Evolutionary conservation across 106 monocot species (phyloP), one percentile per base, ranked within the genome.

Genomic region (Acorus calamus): DNA sequence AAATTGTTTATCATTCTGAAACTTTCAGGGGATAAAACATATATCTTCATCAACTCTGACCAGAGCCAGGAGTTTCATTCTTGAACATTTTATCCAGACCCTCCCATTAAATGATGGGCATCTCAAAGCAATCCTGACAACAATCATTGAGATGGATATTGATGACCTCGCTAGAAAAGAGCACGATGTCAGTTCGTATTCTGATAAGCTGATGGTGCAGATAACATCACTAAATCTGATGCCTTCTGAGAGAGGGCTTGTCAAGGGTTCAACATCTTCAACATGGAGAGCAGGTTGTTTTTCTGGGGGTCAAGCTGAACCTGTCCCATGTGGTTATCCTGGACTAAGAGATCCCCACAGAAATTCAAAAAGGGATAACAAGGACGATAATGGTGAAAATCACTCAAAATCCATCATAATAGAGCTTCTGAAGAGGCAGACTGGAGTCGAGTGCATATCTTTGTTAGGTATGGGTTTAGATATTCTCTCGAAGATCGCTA

Each of bases 91-190:
- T 28, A 71, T 86, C 67, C 73, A 84, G 45, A 68, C 50, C 11
- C 60, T 79, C 42, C 67, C 59, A 49, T 55, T 80, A 46, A 76
- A 60, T 56, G 81, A 71, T n/a, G 63, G 53, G 49, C 79, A 76
- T 58, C 42, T 94, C 52, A 14, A 47, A 55, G 60, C 81, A 68
- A 70, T 94, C 71, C 55, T 81, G 11, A 66, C 49, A 52, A 74
- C 94, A 54, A 45, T 64, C 46, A 73, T 84, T 66, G 86, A 84
- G 46, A 66, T 82, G 75, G 89, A 94, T 73, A 53, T 76, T 12
- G 77, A 81, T 47, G 47, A 69, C 7, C 52, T 92, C 9, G 3
- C 42, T 50, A 69, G 46, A 57, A 43, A 4, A 11, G 60, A 64
- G 50, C 55, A 53, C 72, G n/a, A 51, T 73, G 50, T 9, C 42